phyloP scores from a whole-genome alignment of 2,329 filamentous ascomycete genomes.

The Pseudovirgaria hyperparasitica region DNA sequence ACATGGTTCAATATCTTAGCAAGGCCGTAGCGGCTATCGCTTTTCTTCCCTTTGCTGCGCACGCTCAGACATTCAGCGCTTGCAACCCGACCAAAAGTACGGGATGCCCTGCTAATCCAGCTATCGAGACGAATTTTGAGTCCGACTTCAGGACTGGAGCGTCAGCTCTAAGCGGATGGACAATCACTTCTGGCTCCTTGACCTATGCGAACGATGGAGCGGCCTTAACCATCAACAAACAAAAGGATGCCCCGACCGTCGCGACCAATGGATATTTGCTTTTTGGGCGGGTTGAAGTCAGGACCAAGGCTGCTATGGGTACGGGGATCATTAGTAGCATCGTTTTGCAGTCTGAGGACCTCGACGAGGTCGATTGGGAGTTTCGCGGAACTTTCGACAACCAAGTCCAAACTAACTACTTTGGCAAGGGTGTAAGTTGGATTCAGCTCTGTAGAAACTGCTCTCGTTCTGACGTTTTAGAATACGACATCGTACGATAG shows the following conservation, averaged over 20 bases:
- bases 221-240: constrained; percentile 36
- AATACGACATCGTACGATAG: constrained; percentile 56
- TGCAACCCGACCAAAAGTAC: constrained; percentile 31
- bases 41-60: no score
- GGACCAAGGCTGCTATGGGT: constrained; percentile 64
- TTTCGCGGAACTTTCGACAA: constrained; percentile 56
- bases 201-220: constrained; percentile 32
- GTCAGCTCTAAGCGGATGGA: constrained; percentile 23
- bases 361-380: constrained; percentile 84
- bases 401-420: constrained; percentile 60
- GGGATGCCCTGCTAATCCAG: constrained; percentile 31
- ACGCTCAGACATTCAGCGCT: constrained; percentile 33
- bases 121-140: constrained; percentile 25
- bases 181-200: constrained; percentile 26
- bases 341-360: constrained; percentile 70
- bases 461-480: no score
- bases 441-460: no score
- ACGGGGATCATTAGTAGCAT: constrained; percentile 68
- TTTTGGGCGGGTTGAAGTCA: constrained; percentile 67
- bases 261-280: constrained; percentile 75
- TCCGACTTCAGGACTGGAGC: constrained; percentile 32
- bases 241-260: constrained; percentile 49
- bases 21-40: no score
- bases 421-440: constrained; percentile 65
- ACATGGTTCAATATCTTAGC: no score